Evolutionary conservation across 2,329 filamentous ascomycete genomes (phyloP).

Genomic region (Fusarium succisae): DNA sequence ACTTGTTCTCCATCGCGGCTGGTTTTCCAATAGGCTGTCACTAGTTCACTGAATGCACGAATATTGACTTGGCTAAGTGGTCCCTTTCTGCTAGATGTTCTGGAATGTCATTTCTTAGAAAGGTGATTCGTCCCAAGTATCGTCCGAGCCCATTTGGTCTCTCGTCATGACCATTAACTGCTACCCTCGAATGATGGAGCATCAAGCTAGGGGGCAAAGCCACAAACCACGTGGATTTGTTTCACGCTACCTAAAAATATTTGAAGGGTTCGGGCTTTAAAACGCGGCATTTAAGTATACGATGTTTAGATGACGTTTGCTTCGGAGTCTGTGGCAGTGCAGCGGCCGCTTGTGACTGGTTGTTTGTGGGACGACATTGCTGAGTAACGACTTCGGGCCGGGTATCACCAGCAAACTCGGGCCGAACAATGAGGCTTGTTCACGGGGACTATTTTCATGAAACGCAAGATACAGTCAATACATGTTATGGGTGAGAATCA

Average conservation of each 20-base stretch:
- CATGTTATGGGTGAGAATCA: accelerated
- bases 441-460: accelerated
- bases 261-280: neutral
- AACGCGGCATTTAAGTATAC: neutral
- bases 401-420: neutral
- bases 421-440: too few species aligned
- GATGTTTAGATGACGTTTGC: neutral
- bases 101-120: accelerated
- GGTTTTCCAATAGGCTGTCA: accelerated
- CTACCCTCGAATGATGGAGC: neutral
- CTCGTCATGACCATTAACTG: too few species aligned
- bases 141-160: too few species aligned
- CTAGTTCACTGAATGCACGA: too few species aligned
- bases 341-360: neutral
- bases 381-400: neutral
- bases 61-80: accelerated
- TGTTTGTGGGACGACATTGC: neutral
- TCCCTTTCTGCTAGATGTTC: accelerated
- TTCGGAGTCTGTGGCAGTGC: neutral
- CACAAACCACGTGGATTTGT: neutral
- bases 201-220: neutral
- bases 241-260: neutral
- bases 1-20: accelerated
- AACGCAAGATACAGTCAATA: too few species aligned
- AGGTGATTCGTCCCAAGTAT: too few species aligned